A percentile compares a stretch with the other conserved stretches of the same genome.
Evolutionary conservation across 306 rosid genomes (phyloP).

Genomic region (Pterocarpus macrocarpus): DNA sequence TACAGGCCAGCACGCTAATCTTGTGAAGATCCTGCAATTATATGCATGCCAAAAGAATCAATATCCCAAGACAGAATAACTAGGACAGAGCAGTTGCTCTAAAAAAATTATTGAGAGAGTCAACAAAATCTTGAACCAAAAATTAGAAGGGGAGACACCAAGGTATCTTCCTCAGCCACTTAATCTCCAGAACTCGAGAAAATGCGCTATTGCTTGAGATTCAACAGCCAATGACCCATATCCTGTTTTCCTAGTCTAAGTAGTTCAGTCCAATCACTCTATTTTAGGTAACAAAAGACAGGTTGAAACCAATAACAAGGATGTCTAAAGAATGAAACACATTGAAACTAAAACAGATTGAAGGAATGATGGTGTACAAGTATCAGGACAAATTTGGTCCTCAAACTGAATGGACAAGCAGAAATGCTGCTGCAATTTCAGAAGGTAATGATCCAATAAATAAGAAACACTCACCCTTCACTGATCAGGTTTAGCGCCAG

Average conservation of each 20-base stretch:
- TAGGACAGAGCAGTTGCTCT: constrained; percentile 70
- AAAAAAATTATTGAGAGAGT: constrained; percentile 72
- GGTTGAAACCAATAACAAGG: constrained; percentile 50
- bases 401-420: constrained; percentile 42
- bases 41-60: constrained; percentile 99
- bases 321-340: constrained; percentile 58
- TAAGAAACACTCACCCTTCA: constrained; percentile 85
- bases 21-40: constrained; percentile 99
- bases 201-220: constrained; percentile 50
- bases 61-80: constrained; percentile 74
- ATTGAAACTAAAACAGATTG: constrained; percentile 38
- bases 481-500: constrained; percentile 95
- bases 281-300: constrained; percentile 45
- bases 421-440: constrained; percentile 33
- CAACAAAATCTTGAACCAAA: constrained; percentile 68
- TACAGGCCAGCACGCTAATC: constrained; percentile 94
- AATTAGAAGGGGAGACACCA: constrained; percentile 63
- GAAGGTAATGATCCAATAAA: constrained; percentile 14
- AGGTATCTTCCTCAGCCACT: constrained; percentile 60
- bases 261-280: constrained; percentile 54
- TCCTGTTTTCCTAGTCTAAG: constrained; percentile 57
- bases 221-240: constrained; percentile 59
- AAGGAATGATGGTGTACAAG: constrained; percentile 2
- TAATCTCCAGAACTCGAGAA: constrained; percentile 63
- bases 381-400: constrained; percentile 37